A percentile compares a stretch with the other conserved stretches of the same genome.
phyloP scores from a whole-genome alignment of 1,139 yeast genomes.

The Trichomonascaceae sp. region DNA sequence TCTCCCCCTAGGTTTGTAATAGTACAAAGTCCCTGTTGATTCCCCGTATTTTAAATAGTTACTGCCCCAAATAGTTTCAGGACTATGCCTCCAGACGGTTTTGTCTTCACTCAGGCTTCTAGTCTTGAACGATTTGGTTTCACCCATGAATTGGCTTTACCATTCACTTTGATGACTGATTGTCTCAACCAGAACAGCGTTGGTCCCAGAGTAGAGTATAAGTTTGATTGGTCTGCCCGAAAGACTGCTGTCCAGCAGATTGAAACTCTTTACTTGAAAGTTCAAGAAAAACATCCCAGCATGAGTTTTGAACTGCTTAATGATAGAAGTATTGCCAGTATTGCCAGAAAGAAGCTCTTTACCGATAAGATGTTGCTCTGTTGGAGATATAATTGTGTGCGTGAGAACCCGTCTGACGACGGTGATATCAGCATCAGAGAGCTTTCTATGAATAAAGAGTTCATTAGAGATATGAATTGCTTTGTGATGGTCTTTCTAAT shows the following conservation, averaged over 20 bases:
- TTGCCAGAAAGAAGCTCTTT: not conserved
- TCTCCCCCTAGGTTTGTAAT: not conserved
- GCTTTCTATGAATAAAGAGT: not conserved
- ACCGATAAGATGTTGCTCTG: not conserved
- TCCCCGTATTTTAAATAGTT: not conserved
- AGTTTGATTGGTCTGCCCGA: not conserved
- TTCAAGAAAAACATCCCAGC: not conserved
- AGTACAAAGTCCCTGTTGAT: not conserved
- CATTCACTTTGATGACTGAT: not conserved
- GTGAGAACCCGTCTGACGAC: not conserved
- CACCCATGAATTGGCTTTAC: not conserved
- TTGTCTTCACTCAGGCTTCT: not conserved
- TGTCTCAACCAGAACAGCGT: not conserved
- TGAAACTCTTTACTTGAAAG: not conserved
- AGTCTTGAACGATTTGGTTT: not conserved
- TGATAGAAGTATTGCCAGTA: not conserved
- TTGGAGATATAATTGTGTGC: not conserved
- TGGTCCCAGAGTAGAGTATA: not conserved
- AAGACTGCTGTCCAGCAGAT: not conserved
- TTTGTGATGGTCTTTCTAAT: not conserved
- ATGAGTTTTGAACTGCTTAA: not conserved
- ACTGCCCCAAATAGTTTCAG: not conserved
- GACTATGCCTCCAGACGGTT: too few species aligned
- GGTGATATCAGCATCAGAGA: not conserved
- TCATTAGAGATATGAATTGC: not conserved